A percentile compares a stretch with the other conserved stretches of the same genome.
Conservation (phyloP, 2,329 filamentous ascomycete genomes). For the Didymella exigua region DNA sequence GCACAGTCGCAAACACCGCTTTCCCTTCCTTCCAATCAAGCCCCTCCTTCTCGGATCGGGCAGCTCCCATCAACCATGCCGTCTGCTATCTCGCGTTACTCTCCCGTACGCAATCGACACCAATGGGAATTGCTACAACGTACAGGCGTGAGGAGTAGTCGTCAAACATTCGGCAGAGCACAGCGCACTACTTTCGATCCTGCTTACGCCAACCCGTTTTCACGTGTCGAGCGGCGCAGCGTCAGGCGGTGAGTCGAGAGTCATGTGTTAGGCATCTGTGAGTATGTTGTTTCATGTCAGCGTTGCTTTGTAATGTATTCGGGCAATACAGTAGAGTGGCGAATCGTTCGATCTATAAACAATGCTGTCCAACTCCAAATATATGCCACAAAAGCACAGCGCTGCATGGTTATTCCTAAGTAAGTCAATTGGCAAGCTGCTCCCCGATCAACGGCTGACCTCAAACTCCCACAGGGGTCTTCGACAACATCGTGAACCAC, state of each 20-base stretch:
- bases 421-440: background rate
- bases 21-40: constrained; percentile 11
- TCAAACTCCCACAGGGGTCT: background rate
- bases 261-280: constrained; percentile 10
- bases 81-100: constrained; percentile 18
- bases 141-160: constrained; percentile 36
- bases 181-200: background rate
- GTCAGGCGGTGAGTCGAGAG: constrained; percentile 27
- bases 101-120: constrained; percentile 18
- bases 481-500: background rate
- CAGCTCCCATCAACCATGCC: constrained; percentile 27
- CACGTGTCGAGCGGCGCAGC: constrained; percentile 26
- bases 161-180: constrained; percentile 1
- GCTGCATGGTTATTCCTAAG: background rate
- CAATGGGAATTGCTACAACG: constrained; percentile 26
- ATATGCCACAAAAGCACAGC: background rate
- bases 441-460: background rate
- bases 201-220: background rate
- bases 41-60: constrained; percentile 13
- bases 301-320: background rate
- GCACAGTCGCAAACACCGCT: constrained; percentile 8
- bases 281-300: background rate
- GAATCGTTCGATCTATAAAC: too few species aligned
- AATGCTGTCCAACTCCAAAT: background rate
- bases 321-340: background rate